Conservation (phyloP, 768 basidiomycete genomes). For the Hygrocybe punicea region DNA sequence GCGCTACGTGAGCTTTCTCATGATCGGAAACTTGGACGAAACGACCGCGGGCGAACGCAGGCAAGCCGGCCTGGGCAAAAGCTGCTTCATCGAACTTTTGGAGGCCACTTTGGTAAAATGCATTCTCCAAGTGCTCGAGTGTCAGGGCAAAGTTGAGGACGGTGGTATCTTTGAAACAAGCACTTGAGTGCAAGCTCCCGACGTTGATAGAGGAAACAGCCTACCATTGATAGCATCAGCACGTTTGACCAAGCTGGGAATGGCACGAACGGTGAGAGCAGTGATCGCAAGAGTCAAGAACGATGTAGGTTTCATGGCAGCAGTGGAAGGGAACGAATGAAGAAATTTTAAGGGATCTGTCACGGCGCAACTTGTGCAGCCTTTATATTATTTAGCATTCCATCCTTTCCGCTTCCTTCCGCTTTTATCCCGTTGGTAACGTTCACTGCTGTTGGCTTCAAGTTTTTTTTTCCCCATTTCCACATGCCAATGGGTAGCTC, state of each 20-base stretch:
- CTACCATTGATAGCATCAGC: background rate
- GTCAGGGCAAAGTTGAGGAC: constrained; percentile 46
- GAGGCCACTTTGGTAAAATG: constrained; percentile 44
- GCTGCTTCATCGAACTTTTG: constrained; percentile 38
- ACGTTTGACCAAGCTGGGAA: background rate
- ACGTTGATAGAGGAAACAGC: background rate
- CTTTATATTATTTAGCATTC: too few species aligned
- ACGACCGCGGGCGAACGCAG: constrained; percentile 44
- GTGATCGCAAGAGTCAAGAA: background rate
- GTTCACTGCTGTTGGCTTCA: too few species aligned
- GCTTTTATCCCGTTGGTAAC: too few species aligned
- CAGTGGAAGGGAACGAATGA: too few species aligned
- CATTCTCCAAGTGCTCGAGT: constrained; percentile 45
- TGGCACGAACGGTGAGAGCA: background rate
- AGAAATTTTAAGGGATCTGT: too few species aligned
- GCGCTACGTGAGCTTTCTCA: constrained; percentile 43
- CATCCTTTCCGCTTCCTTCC: too few species aligned
- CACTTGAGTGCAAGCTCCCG: background rate
- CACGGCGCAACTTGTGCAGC: too few species aligned
- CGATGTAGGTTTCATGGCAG: background rate
- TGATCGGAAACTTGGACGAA: constrained; percentile 49
- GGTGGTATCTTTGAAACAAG: constrained; percentile 15
- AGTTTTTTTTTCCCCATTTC: too few species aligned
- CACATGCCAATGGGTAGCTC: too few species aligned
- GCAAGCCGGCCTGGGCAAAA: constrained; percentile 46